These are phyloP conservation scores for Sophora flavescens DNA, from an alignment of 306 rosid species.

Conservation along the genomic window DNA sequence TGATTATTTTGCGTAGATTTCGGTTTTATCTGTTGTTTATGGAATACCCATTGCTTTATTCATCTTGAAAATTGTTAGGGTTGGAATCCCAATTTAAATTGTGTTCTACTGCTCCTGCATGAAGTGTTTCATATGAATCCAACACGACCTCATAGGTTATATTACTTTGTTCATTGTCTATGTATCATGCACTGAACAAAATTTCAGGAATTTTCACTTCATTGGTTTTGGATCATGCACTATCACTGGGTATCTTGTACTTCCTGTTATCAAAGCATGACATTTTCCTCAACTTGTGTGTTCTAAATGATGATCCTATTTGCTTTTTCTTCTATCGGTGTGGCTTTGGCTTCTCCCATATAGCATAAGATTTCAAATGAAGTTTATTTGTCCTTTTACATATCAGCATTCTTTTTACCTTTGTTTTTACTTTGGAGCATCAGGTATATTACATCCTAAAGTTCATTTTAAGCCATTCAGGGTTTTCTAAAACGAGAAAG, in stretches of 20 bases:
- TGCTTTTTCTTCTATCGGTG: too few relatives aligned
- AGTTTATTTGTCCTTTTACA: constrained; percentile 12
- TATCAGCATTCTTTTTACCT: constrained; percentile 18
- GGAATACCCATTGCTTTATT: constrained; percentile 44
- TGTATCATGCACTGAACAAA: not conserved
- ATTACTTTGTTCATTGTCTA: constrained; percentile 28
- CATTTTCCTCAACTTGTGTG: constrained; percentile 4
- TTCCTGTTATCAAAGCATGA: not conserved
- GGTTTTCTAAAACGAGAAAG: constrained; percentile 18
- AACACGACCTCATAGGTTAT: constrained; percentile 1
- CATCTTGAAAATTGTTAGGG: constrained; percentile 46
- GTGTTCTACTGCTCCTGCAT: constrained; percentile 22
- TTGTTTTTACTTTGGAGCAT: constrained; percentile 33
- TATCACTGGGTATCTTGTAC: constrained; percentile 24
- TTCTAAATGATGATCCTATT: not conserved
- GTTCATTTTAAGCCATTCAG: constrained; percentile 9
- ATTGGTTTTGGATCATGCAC: constrained; percentile 42
- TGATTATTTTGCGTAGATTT: constrained; percentile 41
- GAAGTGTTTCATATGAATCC: constrained; percentile 39
- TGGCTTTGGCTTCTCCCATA: constrained; percentile 16
- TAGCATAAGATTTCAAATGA: constrained; percentile 14
- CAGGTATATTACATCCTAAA: not conserved
- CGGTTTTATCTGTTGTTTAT: constrained; percentile 28
- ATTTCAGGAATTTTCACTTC: constrained; percentile 27
- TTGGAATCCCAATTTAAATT: constrained; percentile 45